Base-by-base conservation (phyloP, 176 grass and related monocot genomes). In the Aegilops tauschii region DNA sequence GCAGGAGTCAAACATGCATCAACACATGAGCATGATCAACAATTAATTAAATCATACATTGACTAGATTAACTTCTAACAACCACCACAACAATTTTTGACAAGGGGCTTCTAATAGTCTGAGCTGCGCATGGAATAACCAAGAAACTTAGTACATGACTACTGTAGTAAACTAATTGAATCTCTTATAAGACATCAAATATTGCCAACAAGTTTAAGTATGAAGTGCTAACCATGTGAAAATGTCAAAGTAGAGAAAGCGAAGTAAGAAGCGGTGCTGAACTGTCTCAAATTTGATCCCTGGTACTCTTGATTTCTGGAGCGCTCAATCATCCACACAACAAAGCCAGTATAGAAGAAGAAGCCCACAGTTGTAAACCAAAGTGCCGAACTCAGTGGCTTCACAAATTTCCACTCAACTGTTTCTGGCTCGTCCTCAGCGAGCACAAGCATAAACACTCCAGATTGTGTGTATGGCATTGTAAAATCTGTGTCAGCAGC, bases 341-440 rank as follows among this genome's bases (percentile, higher is more conserved):
- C 78, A 40, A 93, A 83, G 5, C 88, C 91, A 6, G 91, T 95
- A 82, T 89, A 90, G 69, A 89, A 81, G 72, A 95, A 91, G 72
- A 87, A 89, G 5, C 65, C 78, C 1, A 95, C 65, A 8, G 56
- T 89, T 17, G 74, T 86, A 25, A 91, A 39, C 93, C 93, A 93
- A 30, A 95, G 86, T 21, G 69, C 13, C 17, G 21, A 9, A 8
- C 83, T 92, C 12, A 95, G 76, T 68, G 90, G 93, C n/a, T 74
- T 40, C 56, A 92, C 56, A 54, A 92, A 95, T 36, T 69, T 92
- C 93, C 93, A 95, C 65, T 82, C 58, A 70, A 80, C 83, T 23
- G 84, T 72, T 13, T 84, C 83, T 6, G 64, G 63, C 27, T 84
- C 83, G 27, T 70, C 61, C 82, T 84, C 54, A 8, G 69, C 28